Percentiles rank a stretch among this genome's conserved stretches.
These are phyloP conservation scores for Penicillium sp. DNA, from an alignment of 2,329 filamentous ascomycete species.

Conservation along the genomic window DNA sequence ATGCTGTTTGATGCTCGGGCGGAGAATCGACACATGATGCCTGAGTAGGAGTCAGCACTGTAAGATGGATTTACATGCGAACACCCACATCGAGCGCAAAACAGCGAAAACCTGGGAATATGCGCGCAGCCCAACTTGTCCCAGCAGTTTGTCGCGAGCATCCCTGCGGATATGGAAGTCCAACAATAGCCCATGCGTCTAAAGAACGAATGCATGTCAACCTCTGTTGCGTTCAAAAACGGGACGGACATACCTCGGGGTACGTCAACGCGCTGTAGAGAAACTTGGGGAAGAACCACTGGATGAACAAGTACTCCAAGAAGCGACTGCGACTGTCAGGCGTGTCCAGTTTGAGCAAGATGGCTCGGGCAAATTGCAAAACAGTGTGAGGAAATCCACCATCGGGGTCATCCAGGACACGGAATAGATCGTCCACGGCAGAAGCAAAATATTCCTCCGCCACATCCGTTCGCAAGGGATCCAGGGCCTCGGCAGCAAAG, in stretches of 20 bases:
- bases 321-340: slow-evolving; percentile 66
- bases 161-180: slow-evolving; percentile 91
- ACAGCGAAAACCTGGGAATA: slow-evolving; percentile 75
- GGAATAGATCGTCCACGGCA: slow-evolving; percentile 74
- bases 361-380: slow-evolving; percentile 75
- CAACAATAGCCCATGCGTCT: slow-evolving; percentile 62
- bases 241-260: slow-evolving; percentile 62
- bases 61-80: slow-evolving; percentile 31
- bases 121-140: slow-evolving; percentile 71
- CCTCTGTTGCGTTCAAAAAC: background rate
- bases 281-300: slow-evolving; percentile 89
- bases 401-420: slow-evolving; percentile 77
- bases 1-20: slow-evolving; percentile 31
- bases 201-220: slow-evolving; percentile 26
- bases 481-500: slow-evolving; percentile 60
- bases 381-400: slow-evolving; percentile 83
- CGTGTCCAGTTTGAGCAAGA: slow-evolving; percentile 67
- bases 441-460: slow-evolving; percentile 84
- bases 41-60: slow-evolving; percentile 18
- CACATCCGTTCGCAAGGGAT: slow-evolving; percentile 69
- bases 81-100: slow-evolving; percentile 59
- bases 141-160: slow-evolving; percentile 67
- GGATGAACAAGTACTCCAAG: slow-evolving; percentile 75
- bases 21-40: slow-evolving; percentile 34
- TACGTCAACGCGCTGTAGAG: slow-evolving; percentile 77